Evolutionary conservation across 2,329 filamentous ascomycete genomes (phyloP), one percentile per base, ranked within the genome.

Genomic region (Fusarium irregulare): DNA sequence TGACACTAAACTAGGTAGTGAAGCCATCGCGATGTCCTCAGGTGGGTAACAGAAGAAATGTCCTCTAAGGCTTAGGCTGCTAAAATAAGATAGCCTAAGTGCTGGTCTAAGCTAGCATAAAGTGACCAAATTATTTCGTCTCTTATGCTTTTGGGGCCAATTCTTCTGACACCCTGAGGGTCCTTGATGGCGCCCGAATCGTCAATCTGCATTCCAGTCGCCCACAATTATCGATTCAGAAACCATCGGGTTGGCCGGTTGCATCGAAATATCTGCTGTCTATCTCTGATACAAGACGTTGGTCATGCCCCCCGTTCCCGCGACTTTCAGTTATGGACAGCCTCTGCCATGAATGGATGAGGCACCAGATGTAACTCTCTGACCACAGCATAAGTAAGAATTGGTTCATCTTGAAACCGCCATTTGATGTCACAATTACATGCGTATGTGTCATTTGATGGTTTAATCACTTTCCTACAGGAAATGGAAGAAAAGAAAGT

Each of bases 201-300:
- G 14, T 25, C 25, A 54, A 16, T 20, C 25, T 44, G 4, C 70
- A 72, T 72, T 72, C 70, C 70, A 73, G 54, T 51, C 18, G 27
- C 16, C 46, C 27, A 34, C 28, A 20, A 37, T 44, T 42, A 27
- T 25, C 42, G 61, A 56, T 55, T 57, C n/a, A 46, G 20, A 18
- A 37, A 34, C 27, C 23, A 40, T 50, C 49, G n/a, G 18, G 18
- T 25, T n/a, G 10, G 48, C 53, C 28, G 58, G 25, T 67, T 56
- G 54, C 63, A 58, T 64, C 53, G 46, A 54, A 28, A 46, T 59
- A 18, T 48, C 23, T 46, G 62, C 47, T 41, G 34, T 32, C 4
- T 57, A 61, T 67, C 47, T 70, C 55, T 25, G 27, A 45, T 46
- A 18, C 18, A 44, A 58, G 68, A 72, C 56, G 50, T 34, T 18